Percentiles rank a stretch among this genome's conserved stretches.
Conservation (phyloP, 345 rosid genomes). For the Corchorus capsularis region DNA sequence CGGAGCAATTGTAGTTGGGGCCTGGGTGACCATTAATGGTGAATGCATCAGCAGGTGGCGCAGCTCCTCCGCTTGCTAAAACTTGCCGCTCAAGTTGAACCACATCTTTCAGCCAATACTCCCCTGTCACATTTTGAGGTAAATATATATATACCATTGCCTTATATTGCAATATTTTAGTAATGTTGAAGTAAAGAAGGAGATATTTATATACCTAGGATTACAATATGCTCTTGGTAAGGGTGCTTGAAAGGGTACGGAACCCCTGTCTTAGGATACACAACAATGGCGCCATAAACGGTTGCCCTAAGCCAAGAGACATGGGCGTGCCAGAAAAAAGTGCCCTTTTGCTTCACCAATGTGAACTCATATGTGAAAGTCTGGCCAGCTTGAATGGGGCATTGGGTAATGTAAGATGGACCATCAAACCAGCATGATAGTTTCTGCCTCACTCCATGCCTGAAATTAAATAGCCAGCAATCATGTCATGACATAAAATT, state of each 20-base stretch:
- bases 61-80: slow-evolving; percentile 62
- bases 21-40: slow-evolving; percentile 90
- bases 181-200: background rate
- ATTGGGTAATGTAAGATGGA: slow-evolving; percentile 87
- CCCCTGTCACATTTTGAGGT: slow-evolving; percentile 45
- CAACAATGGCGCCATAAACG: slow-evolving; percentile 69
- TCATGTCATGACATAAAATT: background rate
- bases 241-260: slow-evolving; percentile 76
- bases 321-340: slow-evolving; percentile 87
- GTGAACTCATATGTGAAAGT: slow-evolving; percentile 75
- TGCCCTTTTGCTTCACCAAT: slow-evolving; percentile 70
- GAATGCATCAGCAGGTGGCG: slow-evolving; percentile 78
- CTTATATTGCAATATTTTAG: background rate
- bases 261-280: slow-evolving; percentile 65
- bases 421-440: slow-evolving; percentile 90
- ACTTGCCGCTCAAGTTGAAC: slow-evolving; percentile 61
- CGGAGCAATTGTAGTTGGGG: slow-evolving; percentile 81
- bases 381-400: slow-evolving; percentile 78
- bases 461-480: slow-evolving; percentile 14
- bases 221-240: slow-evolving; percentile 58
- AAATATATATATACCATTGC: background rate
- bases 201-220: slow-evolving; percentile 46
- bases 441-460: slow-evolving; percentile 91
- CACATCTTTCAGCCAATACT: slow-evolving; percentile 73
- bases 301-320: slow-evolving; percentile 88